Evolutionary conservation across 2,329 filamentous ascomycete species (phyloP).

Genomic region (Aspergillus carbonarius): DNA sequence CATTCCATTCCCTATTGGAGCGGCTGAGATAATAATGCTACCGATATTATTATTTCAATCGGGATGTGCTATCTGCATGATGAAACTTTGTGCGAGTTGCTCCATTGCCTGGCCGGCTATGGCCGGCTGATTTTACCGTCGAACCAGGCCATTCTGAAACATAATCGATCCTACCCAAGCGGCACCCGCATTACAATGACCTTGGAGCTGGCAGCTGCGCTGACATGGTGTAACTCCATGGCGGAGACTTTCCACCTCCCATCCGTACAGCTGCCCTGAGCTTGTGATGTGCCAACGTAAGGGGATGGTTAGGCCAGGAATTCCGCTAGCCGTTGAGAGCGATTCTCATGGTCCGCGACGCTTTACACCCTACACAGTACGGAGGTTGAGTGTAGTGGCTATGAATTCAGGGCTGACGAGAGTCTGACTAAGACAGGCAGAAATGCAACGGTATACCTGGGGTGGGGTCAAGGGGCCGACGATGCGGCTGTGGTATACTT

Average conservation of each 20-base stretch:
- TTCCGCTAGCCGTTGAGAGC: background rate
- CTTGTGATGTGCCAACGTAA: constrained; percentile 7
- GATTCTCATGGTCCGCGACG: background rate
- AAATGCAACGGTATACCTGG: background rate
- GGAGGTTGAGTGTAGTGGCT: background rate
- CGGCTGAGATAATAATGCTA: background rate
- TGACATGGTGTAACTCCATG: background rate
- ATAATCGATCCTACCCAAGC: background rate
- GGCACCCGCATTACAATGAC: background rate
- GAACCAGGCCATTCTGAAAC: constrained; percentile 9
- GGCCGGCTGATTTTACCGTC: constrained; percentile 14
- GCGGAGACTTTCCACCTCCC: background rate
- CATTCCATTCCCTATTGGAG: background rate
- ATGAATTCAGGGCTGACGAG: background rate
- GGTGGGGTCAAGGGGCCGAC: background rate
- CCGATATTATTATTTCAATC: background rate
- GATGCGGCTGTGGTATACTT: background rate
- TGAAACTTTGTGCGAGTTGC: background rate
- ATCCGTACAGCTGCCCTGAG: constrained; percentile 1
- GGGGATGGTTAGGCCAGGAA: constrained; percentile 1
- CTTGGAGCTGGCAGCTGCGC: constrained; percentile 1
- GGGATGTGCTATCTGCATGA: background rate
- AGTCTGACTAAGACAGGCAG: background rate
- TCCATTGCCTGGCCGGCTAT: background rate
- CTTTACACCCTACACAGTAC: background rate